Evolutionary conservation across 2,329 filamentous ascomycete genomes (phyloP).

Genomic region (Clonostachys solani): DNA sequence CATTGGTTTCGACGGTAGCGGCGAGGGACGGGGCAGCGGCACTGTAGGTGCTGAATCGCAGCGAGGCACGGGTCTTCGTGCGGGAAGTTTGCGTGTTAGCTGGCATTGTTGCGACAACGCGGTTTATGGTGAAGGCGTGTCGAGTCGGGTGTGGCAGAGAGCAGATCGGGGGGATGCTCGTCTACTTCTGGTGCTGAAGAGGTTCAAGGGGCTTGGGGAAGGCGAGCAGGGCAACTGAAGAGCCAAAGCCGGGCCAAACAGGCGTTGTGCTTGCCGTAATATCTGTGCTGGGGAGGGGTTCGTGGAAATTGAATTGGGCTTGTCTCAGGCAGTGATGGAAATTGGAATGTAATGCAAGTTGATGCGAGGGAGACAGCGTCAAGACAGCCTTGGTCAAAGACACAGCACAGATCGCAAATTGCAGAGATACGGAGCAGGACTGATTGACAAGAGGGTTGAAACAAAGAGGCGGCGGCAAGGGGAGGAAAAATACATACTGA

Average conservation of each 20-base stretch:
- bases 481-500: constrained; percentile 43
- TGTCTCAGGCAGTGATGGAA: too few species aligned
- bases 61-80: constrained; percentile 44
- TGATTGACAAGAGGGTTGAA: constrained; percentile 1
- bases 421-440: constrained; percentile 1
- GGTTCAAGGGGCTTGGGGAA: not conserved
- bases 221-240: not conserved
- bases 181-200: not conserved
- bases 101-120: constrained; percentile 6
- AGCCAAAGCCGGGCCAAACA: constrained; percentile 1
- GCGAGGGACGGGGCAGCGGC: constrained; percentile 57
- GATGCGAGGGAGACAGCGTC: too few species aligned
- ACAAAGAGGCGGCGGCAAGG: constrained; percentile 2
- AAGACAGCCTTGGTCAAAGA: not conserved
- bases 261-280: not conserved
- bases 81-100: constrained; percentile 10
- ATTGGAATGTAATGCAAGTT: too few species aligned
- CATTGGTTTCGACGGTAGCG: constrained; percentile 44
- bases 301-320: not conserved
- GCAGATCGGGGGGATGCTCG: not conserved
- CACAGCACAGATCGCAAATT: constrained; percentile 3
- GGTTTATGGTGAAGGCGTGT: not conserved
- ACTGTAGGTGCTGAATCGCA: constrained; percentile 58
- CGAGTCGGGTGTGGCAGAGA: constrained; percentile 6
- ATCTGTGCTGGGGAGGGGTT: not conserved